Evolutionary conservation across 345 rosid species (phyloP).

Genomic region (Murraya paniculata): DNA sequence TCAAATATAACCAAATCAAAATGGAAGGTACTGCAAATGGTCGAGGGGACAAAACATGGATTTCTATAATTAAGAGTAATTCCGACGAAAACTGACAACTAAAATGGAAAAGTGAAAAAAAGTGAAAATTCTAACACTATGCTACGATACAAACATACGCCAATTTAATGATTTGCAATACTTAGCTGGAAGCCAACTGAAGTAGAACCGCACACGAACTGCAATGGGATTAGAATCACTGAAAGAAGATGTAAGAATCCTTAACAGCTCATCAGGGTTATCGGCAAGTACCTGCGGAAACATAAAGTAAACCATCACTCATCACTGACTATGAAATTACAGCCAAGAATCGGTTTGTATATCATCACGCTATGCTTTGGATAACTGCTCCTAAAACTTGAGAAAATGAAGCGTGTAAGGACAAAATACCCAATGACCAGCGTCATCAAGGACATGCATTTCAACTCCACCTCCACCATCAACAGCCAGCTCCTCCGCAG

Average conservation of each 20-base stretch:
- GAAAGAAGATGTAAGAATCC: slow-evolving; percentile 84
- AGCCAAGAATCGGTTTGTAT: background rate
- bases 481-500: slow-evolving; percentile 76
- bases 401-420: slow-evolving; percentile 12
- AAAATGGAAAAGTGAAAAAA: no score
- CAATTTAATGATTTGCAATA: background rate
- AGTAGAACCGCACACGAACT: background rate
- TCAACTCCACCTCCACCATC: slow-evolving; percentile 89
- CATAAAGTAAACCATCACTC: background rate
- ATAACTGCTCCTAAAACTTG: background rate
- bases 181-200: background rate
- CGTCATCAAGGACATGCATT: slow-evolving; percentile 97
- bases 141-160: background rate
- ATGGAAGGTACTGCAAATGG: no score
- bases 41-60: no score
- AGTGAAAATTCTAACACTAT: background rate
- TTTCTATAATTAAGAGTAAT: background rate
- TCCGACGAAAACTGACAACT: background rate
- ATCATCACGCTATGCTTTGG: background rate
- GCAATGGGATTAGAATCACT: slow-evolving; percentile 34
- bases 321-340: no score
- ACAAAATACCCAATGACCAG: slow-evolving; percentile 83
- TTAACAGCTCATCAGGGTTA: slow-evolving; percentile 94
- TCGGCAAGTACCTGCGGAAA: slow-evolving; percentile 76
- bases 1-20: background rate